phyloP scores from a whole-genome alignment of 768 basidiomycete species.

The Amanita brunnescens region DNA sequence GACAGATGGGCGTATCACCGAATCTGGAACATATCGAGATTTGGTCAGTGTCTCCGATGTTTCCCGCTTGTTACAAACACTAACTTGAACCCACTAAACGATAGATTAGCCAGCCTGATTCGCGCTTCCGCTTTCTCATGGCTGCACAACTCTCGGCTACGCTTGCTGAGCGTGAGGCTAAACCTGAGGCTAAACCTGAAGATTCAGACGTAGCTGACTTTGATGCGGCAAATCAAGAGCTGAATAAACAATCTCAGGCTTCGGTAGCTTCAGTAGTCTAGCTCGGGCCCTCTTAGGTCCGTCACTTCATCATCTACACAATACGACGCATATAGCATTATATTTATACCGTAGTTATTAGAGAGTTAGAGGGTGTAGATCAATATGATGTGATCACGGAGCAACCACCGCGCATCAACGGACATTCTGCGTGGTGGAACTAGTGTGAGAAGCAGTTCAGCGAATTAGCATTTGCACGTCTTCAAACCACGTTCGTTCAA shows the following conservation, averaged over 20 bases:
- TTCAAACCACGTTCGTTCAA: not conserved
- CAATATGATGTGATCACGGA: too few relatives aligned
- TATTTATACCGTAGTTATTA: not conserved
- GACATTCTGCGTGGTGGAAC: too few relatives aligned
- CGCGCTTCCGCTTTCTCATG: slow-evolving; percentile 83
- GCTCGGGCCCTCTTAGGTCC: too few relatives aligned
- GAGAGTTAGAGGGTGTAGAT: not conserved
- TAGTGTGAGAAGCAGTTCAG: not conserved
- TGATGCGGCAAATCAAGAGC: not conserved
- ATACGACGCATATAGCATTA: not conserved
- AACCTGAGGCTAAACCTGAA: slow-evolving; percentile 5
- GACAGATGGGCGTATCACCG: slow-evolving; percentile 67
- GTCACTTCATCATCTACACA: not conserved
- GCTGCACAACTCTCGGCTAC: slow-evolving; percentile 72
- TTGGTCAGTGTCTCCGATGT: slow-evolving; percentile 40
- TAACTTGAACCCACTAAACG: slow-evolving; percentile 3
- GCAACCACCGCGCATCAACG: too few relatives aligned
- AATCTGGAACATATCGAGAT: slow-evolving; percentile 74
- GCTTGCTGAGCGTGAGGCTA: slow-evolving; percentile 20
- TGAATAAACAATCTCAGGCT: not conserved
- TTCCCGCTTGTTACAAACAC: not conserved
- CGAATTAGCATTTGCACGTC: not conserved
- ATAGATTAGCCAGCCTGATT: slow-evolving; percentile 58
- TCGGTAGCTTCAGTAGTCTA: not conserved
- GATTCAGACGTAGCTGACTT: not conserved